Evolutionary conservation across 2,329 filamentous ascomycete genomes (phyloP).

Genomic region (Lecanicillium sp.): DNA sequence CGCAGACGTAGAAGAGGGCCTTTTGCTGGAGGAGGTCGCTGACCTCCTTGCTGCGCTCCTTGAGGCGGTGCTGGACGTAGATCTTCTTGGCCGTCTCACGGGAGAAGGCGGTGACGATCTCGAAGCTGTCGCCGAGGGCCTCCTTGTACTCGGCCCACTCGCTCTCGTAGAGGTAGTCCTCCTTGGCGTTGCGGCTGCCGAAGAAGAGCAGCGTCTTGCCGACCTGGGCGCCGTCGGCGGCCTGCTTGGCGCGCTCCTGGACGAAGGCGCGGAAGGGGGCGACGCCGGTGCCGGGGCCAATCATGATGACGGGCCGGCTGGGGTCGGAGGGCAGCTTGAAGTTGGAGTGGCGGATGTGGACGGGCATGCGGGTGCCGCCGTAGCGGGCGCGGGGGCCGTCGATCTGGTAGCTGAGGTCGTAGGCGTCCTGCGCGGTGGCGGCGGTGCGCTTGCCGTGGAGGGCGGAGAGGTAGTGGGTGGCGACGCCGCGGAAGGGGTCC

Average conservation of each 20-base stretch:
- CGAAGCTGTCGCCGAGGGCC: slow-evolving; percentile 79
- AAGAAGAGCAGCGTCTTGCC: slow-evolving; percentile 91
- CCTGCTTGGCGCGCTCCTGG: slow-evolving; percentile 84
- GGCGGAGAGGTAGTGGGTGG: slow-evolving; percentile 92
- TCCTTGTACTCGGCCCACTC: slow-evolving; percentile 92
- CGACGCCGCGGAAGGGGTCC: slow-evolving; percentile 79
- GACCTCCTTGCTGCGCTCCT: slow-evolving; percentile 75
- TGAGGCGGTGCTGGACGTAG: slow-evolving; percentile 90
- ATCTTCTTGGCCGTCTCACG: slow-evolving; percentile 81
- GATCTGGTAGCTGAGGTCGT: slow-evolving; percentile 81
- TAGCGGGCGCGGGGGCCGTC: slow-evolving; percentile 93
- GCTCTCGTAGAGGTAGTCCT: slow-evolving; percentile 87
- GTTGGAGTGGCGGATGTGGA: slow-evolving; percentile 96
- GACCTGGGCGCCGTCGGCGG: slow-evolving; percentile 71
- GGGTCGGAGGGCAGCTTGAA: slow-evolving; percentile 98
- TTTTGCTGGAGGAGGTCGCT: slow-evolving; percentile 80
- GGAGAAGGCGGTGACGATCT: slow-evolving; percentile 93
- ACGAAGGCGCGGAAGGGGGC: slow-evolving; percentile 94
- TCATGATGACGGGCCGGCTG: slow-evolving; percentile 88
- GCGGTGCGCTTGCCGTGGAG: slow-evolving; percentile 96
- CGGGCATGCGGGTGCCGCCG: slow-evolving; percentile 87
- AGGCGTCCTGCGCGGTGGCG: slow-evolving; percentile 72
- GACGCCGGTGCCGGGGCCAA: slow-evolving; percentile 93
- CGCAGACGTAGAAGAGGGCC: slow-evolving; percentile 96
- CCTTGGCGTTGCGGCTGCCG: slow-evolving; percentile 78